These are phyloP conservation scores for Pyrenochaeta sp. DNA, from an alignment of 2,329 filamentous ascomycete genomes.

Conservation along the genomic window DNA sequence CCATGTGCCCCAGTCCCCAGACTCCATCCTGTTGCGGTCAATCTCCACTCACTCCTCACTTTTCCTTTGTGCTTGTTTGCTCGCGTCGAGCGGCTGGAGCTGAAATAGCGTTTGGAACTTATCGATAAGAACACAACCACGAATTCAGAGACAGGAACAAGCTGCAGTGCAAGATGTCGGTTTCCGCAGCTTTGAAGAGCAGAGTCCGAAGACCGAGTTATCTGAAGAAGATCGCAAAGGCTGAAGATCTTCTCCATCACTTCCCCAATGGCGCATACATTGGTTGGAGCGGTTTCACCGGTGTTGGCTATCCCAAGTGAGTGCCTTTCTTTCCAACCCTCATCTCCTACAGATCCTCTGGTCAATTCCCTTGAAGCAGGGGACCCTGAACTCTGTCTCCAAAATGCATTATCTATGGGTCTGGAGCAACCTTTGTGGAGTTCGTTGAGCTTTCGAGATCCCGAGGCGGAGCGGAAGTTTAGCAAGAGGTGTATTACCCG, in stretches of 20 bases:
- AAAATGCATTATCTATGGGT: background rate
- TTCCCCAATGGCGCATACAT: constrained; percentile 88
- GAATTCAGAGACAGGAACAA: background rate
- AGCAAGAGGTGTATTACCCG: constrained; percentile 23
- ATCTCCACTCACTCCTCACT: background rate
- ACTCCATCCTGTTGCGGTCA: background rate
- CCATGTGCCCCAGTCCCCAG: background rate
- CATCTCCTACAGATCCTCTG: too few relatives aligned
- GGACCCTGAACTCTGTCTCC: too few relatives aligned
- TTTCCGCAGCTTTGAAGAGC: constrained; percentile 77
- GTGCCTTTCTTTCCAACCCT: constrained; percentile 35
- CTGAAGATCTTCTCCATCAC: constrained; percentile 79
- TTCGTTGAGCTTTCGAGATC: constrained; percentile 12
- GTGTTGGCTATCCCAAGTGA: constrained; percentile 87
- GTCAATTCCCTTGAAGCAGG: too few relatives aligned
- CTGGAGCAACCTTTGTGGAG: constrained; percentile 6
- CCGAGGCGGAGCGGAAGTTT: constrained; percentile 41
- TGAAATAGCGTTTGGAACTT: background rate
- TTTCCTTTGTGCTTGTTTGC: background rate
- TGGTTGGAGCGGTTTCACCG: constrained; percentile 91
- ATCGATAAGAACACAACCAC: constrained; percentile 1
- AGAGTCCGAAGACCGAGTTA: constrained; percentile 78
- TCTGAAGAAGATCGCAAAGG: constrained; percentile 78
- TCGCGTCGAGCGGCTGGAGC: background rate
- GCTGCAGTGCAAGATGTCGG: constrained; percentile 53